Percentiles rank a stretch among this genome's conserved stretches.
These are phyloP conservation scores for Crithidia brevicula DNA, from an alignment of 208 protist genomes.

Conservation along the genomic window DNA sequence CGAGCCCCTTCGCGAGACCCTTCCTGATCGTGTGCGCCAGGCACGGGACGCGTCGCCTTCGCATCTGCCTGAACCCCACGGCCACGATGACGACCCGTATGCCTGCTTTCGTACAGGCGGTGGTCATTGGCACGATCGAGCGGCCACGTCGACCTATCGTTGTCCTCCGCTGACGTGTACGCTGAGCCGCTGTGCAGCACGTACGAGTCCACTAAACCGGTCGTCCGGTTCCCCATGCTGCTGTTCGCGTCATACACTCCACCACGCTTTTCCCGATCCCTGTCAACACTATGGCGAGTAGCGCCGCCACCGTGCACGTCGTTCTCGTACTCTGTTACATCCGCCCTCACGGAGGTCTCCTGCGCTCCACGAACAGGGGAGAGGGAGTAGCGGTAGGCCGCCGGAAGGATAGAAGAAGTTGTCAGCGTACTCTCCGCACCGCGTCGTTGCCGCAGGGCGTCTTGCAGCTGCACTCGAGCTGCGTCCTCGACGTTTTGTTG, in stretches of 20 bases:
- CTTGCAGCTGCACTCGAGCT: constrained; percentile 1
- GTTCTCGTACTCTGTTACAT: neutral
- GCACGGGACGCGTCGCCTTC: too few species aligned
- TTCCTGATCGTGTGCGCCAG: too few species aligned
- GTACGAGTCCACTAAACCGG: constrained; percentile 21
- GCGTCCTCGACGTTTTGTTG: too few species aligned
- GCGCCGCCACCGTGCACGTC: neutral
- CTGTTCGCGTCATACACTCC: neutral
- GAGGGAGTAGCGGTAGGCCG: constrained; percentile 5
- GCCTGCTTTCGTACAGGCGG: too few species aligned
- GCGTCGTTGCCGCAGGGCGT: constrained; percentile 4
- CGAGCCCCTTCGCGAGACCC: too few species aligned
- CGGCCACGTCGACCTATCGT: neutral
- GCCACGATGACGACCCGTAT: too few species aligned
- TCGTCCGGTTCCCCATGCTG: neutral
- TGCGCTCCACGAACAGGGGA: neutral
- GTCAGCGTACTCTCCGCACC: neutral
- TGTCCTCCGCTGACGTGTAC: neutral
- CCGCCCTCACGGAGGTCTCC: neutral
- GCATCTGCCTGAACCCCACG: too few species aligned
- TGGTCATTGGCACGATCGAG: too few species aligned
- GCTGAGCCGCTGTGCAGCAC: neutral
- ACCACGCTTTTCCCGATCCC: neutral
- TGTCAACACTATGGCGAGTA: neutral
- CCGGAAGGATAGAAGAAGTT: constrained; percentile 2